Conservation (phyloP, 371 early-diverging fungal species). For the Gilbertella persicaria region DNA sequence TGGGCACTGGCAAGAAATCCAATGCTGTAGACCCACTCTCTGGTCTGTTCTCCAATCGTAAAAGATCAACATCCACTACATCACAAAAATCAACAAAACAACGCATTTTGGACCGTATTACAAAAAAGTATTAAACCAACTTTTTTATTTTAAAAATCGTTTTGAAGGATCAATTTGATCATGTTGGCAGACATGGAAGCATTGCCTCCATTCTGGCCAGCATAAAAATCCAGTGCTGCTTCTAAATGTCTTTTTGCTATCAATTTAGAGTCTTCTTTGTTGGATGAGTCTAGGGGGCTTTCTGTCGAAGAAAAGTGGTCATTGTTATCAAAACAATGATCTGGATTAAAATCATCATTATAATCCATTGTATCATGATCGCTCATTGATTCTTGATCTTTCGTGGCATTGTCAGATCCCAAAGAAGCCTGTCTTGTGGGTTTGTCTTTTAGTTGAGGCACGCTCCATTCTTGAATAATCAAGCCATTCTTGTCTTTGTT, state of each 20-base stretch:
- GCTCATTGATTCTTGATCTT: no score
- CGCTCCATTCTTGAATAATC: no score
- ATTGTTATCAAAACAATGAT: background rate
- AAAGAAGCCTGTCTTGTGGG: no score
- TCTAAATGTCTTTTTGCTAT: constrained; percentile 19
- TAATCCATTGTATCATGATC: background rate
- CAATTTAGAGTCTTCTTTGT: background rate
- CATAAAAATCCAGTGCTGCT: constrained; percentile 20
- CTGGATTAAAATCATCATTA: background rate
- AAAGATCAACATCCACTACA: constrained; percentile 10
- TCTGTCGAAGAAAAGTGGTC: background rate
- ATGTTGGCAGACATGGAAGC: constrained; percentile 22
- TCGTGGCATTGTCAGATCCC: no score
- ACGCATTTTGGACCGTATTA: constrained; percentile 5
- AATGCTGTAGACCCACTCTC: background rate
- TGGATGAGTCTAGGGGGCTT: background rate
- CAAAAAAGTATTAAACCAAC: background rate
- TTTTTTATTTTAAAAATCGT: constrained; percentile 14
- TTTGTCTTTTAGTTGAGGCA: no score
- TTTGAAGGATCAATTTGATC: constrained; percentile 22
- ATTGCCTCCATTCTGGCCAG: constrained; percentile 4
- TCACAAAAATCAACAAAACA: constrained; percentile 9
- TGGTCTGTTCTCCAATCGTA: constrained; percentile 6
- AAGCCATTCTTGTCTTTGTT: no score
- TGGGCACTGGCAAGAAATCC: constrained; percentile 9